These are phyloP conservation scores for Beauveria sp. DNA, from an alignment of 2,329 filamentous ascomycete genomes.

Conservation along the genomic window DNA sequence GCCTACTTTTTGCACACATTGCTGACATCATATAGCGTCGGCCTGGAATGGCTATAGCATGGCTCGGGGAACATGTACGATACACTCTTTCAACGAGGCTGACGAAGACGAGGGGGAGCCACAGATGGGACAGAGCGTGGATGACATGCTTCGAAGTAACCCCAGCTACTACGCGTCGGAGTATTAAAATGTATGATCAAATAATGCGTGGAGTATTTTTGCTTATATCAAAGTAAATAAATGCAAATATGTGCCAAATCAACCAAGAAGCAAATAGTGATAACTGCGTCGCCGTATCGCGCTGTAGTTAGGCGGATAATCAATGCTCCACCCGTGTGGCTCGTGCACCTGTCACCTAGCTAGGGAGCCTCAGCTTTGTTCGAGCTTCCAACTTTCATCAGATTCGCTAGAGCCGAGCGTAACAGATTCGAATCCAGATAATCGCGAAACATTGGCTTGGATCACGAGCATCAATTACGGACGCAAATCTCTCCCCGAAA, in stretches of 20 bases:
- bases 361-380: background rate
- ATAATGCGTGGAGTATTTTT: background rate
- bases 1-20: background rate
- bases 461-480: too few relatives aligned
- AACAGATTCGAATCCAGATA: background rate
- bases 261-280: background rate
- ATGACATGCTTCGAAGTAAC: slow-evolving; percentile 46
- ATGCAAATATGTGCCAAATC: background rate
- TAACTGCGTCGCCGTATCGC: too few relatives aligned
- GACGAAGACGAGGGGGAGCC: slow-evolving; percentile 56
- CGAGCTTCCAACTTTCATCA: slow-evolving; percentile 5
- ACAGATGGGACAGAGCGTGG: slow-evolving; percentile 48
- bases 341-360: slow-evolving; percentile 1
- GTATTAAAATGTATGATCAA: slow-evolving; percentile 1
- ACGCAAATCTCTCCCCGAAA: background rate
- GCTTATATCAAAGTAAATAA: background rate
- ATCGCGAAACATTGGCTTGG: background rate
- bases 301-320: background rate
- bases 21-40: slow-evolving; percentile 50
- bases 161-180: slow-evolving; percentile 18
- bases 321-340: slow-evolving; percentile 11
- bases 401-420: background rate
- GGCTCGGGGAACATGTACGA: slow-evolving; percentile 64
- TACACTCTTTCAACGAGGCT: slow-evolving; percentile 71
- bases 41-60: slow-evolving; percentile 74